Percentiles rank a stretch among this genome's conserved stretches.
phyloP scores from a whole-genome alignment of 2,329 filamentous ascomycete species.

The Dactylonectria macrodidyma region DNA sequence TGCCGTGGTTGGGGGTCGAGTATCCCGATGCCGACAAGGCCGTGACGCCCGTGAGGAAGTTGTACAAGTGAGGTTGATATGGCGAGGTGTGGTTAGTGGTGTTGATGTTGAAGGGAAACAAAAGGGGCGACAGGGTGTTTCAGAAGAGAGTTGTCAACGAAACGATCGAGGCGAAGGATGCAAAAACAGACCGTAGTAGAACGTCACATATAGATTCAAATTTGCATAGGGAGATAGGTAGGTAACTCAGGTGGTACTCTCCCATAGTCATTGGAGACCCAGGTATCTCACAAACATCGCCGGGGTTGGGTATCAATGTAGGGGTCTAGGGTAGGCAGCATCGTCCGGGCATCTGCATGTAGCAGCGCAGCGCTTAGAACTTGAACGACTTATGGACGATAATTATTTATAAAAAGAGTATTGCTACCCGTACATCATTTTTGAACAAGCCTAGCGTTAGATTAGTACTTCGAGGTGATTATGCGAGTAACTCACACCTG shows the following conservation, averaged over 20 bases:
- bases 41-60: slow-evolving; percentile 43
- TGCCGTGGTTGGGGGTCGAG: slow-evolving; percentile 56
- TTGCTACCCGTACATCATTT: no score
- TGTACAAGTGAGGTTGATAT: slow-evolving; percentile 28
- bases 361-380: no score
- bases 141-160: background rate
- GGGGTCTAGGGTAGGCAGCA: background rate
- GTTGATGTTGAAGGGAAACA: slow-evolving; percentile 3
- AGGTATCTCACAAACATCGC: background rate
- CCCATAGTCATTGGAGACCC: background rate
- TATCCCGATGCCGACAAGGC: slow-evolving; percentile 37
- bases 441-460: no score
- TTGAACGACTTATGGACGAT: no score
- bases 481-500: no score
- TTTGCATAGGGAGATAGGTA: background rate
- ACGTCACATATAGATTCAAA: background rate
- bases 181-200: background rate
- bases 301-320: background rate
- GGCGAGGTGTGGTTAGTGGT: background rate
- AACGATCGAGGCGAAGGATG: no score
- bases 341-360: background rate
- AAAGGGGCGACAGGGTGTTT: background rate
- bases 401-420: no score
- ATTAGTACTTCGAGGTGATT: no score
- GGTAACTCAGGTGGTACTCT: background rate